These are phyloP conservation scores for Fusarium sp. DNA, from an alignment of 2,329 filamentous ascomycete genomes.

Conservation along the genomic window DNA sequence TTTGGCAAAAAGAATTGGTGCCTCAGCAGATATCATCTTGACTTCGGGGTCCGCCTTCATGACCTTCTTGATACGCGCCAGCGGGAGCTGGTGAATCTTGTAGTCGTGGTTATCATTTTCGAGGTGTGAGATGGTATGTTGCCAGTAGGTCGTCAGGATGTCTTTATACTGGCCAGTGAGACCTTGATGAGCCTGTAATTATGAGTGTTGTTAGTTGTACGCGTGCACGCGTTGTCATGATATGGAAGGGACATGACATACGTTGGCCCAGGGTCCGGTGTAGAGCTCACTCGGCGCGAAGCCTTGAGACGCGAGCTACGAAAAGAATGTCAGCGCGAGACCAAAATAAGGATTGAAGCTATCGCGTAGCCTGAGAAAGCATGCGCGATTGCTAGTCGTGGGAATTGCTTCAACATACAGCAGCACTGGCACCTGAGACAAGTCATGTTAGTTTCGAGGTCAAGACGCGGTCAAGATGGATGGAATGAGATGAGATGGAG, in stretches of 20 bases:
- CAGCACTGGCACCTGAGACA: constrained; percentile 62
- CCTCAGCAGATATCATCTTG: constrained; percentile 99
- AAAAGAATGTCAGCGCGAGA: constrained; percentile 28
- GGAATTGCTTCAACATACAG: constrained; percentile 53
- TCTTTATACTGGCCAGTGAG: constrained; percentile 94
- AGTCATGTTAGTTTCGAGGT: neutral
- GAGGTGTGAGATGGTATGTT: constrained; percentile 96
- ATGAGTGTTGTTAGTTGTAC: neutral
- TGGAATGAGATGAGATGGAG: neutral
- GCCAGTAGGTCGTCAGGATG: constrained; percentile 98
- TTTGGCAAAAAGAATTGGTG: constrained; percentile 97
- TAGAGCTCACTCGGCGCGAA: constrained; percentile 95
- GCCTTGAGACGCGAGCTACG: constrained; percentile 85
- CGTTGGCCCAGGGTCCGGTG: constrained; percentile 95
- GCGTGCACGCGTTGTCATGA: neutral
- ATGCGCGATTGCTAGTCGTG: neutral
- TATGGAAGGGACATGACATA: constrained; percentile 60
- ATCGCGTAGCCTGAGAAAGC: constrained; percentile 1
- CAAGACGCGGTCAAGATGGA: constrained; percentile 18
- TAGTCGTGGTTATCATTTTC: constrained; percentile 98
- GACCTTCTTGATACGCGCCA: constrained; percentile 99
- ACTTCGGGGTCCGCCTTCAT: constrained; percentile 99
- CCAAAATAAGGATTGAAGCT: constrained; percentile 5
- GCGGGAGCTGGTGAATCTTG: constrained; percentile 95
- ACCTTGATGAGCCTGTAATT: constrained; percentile 89